Base-by-base conservation (phyloP, 2,329 filamentous ascomycete species). In the Decorospora gaudefroyi region DNA sequence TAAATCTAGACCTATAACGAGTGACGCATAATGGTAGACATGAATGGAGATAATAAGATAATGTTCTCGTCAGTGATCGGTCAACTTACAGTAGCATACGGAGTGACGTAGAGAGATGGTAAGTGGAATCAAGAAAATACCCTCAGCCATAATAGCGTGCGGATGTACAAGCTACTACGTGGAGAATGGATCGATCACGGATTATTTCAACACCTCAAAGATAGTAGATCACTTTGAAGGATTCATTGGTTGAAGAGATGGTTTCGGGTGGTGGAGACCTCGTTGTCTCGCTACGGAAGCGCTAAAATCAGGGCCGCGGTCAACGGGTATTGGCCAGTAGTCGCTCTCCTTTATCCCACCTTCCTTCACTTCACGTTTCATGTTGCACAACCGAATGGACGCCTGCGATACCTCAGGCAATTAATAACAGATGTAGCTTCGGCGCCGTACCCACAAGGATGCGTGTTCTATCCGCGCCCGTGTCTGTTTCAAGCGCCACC, bases 401-500 rank as follows among this genome's bases (percentile, higher is more conserved):
- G 38, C 21, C 27, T 21, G 15, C 27, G 26, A 21, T 46, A 12
- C 29, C 40, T 32, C 31, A 46, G 39, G 38, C 44, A 37, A 26
- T 37, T 31, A 29, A 26, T 31, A 31, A 41, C 38, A 39, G 42
- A 29, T 30, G 37, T 36, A 42, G 39, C 40, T 34, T 47, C 42
- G 42, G 38, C 43, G 47, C 49, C 46, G 28, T 50, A 40, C 21
- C 21, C 35, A 26, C 35, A 37, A 44, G 53, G 46, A 49, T 57
- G 22, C 25, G 13, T 34, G 28, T 12, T 40, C 23, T 26, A 46
- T 31, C 28, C 23, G 30, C 37, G 25, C 29, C 39, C 42, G 45
- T 55, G 37, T 33, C 48, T 53, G 62, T 61, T 64, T 64, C 57
- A 63, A 40, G 44, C 57, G 40, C 52, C 50, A 55, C 46, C 33